Evolutionary conservation across 2,329 filamentous ascomycete species (phyloP), one percentile per base, ranked within the genome.

Genomic region (Fusarium staphyleae): DNA sequence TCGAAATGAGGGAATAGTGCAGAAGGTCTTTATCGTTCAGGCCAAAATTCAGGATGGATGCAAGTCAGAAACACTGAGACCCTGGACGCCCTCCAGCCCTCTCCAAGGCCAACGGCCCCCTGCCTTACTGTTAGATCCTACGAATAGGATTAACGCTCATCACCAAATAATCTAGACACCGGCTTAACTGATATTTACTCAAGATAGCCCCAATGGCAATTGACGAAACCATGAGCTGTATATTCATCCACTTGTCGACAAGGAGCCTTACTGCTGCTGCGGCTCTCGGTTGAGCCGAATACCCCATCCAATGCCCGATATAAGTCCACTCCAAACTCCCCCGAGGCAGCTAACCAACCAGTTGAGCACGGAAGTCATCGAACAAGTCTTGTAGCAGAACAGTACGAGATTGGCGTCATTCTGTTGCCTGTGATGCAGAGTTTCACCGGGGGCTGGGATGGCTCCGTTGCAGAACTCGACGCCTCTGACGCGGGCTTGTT

Each of bases 401-500:
- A 33, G 29, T 35, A 45, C 33, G 37, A 26, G 24, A 36, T 28
- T 24, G 14, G 18, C 42, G 42, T 35, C 42, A 36, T 36, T 45
- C 44, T 28, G 26, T 26, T 15, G 9, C 22, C 8, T 14, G 58
- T 62, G 59, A 63, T 57, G 49, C 36, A 54, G 42, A 41, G 48
- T 52, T 33, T 49, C 46, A 58, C 52, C 37, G 58, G 58, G 50
- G 51, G 57, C 55, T 51, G 54, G 40, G 46, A 56, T 46, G 56
- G 52, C 42, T 40, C 35, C 35, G 45, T 65, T 52, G 52, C 57
- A 60, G 51, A 62, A 46, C 45, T 40, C 55, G 57, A 47, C 44
- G 57, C 55, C 63, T 59, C 48, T 62, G 60, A 62, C 63, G 52
- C n/a, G n/a, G n/a, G n/a, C 57, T 46, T 8, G 49, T 47, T 48